A percentile compares a stretch with the other conserved stretches of the same genome.
Evolutionary conservation across 148 eudicot species (phyloP).

Genomic region (Tetragonia tetragonoides): DNA sequence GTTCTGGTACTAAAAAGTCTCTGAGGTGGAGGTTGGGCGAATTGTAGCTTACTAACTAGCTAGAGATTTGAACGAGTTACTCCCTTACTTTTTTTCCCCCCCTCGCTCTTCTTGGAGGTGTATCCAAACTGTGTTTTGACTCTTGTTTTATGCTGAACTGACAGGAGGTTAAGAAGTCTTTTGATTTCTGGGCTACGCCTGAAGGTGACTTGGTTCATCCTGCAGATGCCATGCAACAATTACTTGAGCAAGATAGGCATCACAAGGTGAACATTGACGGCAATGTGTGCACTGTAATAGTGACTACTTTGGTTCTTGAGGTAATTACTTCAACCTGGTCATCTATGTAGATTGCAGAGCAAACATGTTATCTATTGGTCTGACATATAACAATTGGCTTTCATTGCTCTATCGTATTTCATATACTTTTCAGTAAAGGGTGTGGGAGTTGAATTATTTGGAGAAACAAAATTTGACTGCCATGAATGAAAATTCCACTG

Average conservation of each 20-base stretch:
- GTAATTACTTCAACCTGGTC: slow-evolving; percentile 33
- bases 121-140: not conserved
- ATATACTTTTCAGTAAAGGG: too few species aligned
- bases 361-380: not conserved
- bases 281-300: slow-evolving; percentile 91
- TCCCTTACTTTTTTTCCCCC: not conserved
- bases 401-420: too few species aligned
- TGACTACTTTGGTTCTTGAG: slow-evolving; percentile 95
- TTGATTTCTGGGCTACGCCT: slow-evolving; percentile 92
- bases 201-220: slow-evolving; percentile 95
- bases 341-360: not conserved
- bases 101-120: not conserved
- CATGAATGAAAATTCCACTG: too few species aligned
- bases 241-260: slow-evolving; percentile 83
- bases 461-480: too few species aligned
- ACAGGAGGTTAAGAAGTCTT: slow-evolving; percentile 85
- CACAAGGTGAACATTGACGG: slow-evolving; percentile 95
- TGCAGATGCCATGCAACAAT: slow-evolving; percentile 90
- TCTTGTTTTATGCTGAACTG: slow-evolving; percentile 14
- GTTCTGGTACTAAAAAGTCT: too few species aligned
- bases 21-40: not conserved
- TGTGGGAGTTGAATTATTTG: too few species aligned
- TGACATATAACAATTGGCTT: not conserved
- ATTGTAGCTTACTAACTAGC: not conserved
- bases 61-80: not conserved